Base-by-base conservation (phyloP, 257 asterid species). In the Ajuga chamaepitys region DNA sequence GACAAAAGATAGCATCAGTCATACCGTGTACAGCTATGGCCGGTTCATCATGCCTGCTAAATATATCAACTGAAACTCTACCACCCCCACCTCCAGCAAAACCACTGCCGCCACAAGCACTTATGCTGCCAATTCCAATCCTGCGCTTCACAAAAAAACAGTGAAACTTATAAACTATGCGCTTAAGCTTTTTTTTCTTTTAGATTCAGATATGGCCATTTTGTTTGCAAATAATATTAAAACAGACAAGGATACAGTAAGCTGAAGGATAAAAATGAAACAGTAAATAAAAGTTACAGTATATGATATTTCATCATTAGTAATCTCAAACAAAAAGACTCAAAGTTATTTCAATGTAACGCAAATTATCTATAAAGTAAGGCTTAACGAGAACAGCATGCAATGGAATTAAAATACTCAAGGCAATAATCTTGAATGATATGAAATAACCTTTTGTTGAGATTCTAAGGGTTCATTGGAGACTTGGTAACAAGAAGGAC, bases 11-110 rank as follows among this genome's bases (percentile, higher is more conserved):
- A 70, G 61, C 41, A 34, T 34, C 42, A 70, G 54, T 26, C 80
- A 55, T 86, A 94, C 99, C 99, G 77, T 88, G 73, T 24, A 74
- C 95, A 78, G 70, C 73, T 65, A 91, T 74, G 71, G 55, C 68
- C 52, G 96, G 98, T 46, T 85, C 96, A 51, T 94, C 95, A 37
- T 94, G 98, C 83, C 95, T 82, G 68, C 99, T 94, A 72, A 86
- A 91, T 75, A 86, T 84, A 80, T 88, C 88, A 41, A 90, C 85
- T n/a, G 99, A 76, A 69, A 94, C 79, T 82, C 99, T 88, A 72
- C 99, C 99, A 63, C 97, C 99, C 69, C 99, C 97, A 46, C 98
- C 99, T 55, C 99, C 99, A 65, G 91, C 95, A 75, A 85, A 90
- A 69, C 99, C 99, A 72, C 64, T 75, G 73, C 98, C 99, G 44